Base-by-base conservation (phyloP, 2,329 filamentous ascomycete genomes). In the Fusarium sp. region DNA sequence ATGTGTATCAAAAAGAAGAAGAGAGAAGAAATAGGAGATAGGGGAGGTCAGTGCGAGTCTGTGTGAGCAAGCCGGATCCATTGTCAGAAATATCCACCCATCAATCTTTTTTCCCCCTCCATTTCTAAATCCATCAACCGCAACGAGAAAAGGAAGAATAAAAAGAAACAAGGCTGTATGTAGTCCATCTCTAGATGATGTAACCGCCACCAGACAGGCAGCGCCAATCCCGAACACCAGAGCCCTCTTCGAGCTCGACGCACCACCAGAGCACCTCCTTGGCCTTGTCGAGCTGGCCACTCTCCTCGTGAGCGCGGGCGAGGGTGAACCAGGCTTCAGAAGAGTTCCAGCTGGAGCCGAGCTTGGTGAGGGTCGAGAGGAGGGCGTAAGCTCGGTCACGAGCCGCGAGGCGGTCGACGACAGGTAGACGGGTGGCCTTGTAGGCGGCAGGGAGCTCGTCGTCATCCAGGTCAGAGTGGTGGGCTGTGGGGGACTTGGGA, bases 261-360 rank as follows among this genome's bases (percentile, higher is more conserved):
- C 95, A 97, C 95, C 96, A 98, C 96, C 96, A 98, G 8, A 98
- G 87, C 53, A 95, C 94, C 76, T 96, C 93, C 84, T 95, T 97
- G 16, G 96, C 93, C 85, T 96, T 97, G 40, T 96, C 93, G 2
- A 90, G 83, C 84, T 98, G 94, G 0, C 93, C 93, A 66, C 94
- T 93, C 79, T 95, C 91, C 82, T 99, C 96, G 79, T 98, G 94
- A 11, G 94, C 95, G 71, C 94, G 88, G 1, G 95, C 94, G 36
- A 99, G 88, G 6, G 93, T 90, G 79, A 94, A 96, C 96, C 96
- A 99, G 6, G 96, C 96, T 80, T 98, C 96, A 0, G 94, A 92
- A 80, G 92, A 90, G 82, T 98, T 96, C 96, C 96, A 99, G 0
- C 94, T 94, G 14, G 87, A 88, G 10, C 96, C 96, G 10, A 95